These are phyloP conservation scores for Yamadazyma sp. DNA, from an alignment of 805 yeast genomes.

Conservation along the genomic window DNA sequence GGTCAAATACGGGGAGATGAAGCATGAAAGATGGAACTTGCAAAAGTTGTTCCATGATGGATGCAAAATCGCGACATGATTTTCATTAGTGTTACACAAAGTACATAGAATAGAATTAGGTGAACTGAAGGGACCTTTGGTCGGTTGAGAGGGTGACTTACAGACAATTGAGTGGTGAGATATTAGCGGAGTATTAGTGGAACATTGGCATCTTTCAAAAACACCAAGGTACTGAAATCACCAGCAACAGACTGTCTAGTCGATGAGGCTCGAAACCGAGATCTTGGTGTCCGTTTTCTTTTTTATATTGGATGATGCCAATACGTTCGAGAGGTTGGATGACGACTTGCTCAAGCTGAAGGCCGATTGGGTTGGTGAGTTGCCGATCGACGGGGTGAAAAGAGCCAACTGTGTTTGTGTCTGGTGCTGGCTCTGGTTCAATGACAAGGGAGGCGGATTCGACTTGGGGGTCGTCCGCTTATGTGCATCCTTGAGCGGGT, in stretches of 20 bases:
- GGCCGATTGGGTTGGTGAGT: constrained; percentile 13
- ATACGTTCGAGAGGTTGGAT: constrained; percentile 14
- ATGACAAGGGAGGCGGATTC: constrained; percentile 13
- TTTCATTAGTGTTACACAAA: neutral
- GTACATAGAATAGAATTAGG: constrained; percentile 1
- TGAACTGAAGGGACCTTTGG: constrained; percentile 2
- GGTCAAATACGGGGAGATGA: constrained; percentile 11
- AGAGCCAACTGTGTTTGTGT: too few species aligned
- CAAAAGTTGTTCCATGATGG: too few species aligned
- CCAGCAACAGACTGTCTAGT: too few species aligned
- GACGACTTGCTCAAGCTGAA: constrained; percentile 11
- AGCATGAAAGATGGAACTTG: neutral
- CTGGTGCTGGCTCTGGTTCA: constrained; percentile 11
- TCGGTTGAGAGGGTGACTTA: too few species aligned
- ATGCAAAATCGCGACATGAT: constrained; percentile 2
- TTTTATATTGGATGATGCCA: constrained; percentile 10
- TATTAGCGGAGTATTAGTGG: too few species aligned
- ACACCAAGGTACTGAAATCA: too few species aligned
- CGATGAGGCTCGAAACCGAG: constrained; percentile 34
- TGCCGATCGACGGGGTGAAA: constrained; percentile 6
- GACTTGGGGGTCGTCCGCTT: constrained; percentile 18
- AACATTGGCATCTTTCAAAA: too few species aligned
- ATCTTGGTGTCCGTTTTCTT: constrained; percentile 24
- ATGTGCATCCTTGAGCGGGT: constrained; percentile 31
- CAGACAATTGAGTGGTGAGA: too few species aligned